Base-by-base conservation (phyloP, 306 rosid genomes). In the Ochetophila trinervis region DNA sequence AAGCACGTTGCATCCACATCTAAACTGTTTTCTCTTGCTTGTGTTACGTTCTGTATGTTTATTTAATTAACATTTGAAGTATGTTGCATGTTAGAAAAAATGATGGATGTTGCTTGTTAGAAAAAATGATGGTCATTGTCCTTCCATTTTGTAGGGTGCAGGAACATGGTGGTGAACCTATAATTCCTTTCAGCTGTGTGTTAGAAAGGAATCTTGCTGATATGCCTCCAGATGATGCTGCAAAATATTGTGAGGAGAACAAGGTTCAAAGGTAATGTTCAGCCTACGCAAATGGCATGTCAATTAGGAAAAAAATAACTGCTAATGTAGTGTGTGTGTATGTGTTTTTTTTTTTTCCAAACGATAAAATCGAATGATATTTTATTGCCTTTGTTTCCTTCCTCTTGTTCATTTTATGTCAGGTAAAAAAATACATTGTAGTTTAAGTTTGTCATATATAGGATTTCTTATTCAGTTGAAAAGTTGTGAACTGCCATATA, bases 171-270 rank as follows among this genome's bases (percentile, higher is more conserved):
- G 96, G 88, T 60, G 97, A 84, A 60, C 79, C 65, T 9, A 88
- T 93, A 66, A 87, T 93, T 78, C 99, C 99, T 71, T 90, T 93
- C 78, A 93, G 99, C 69, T 80, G 96, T 60, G 91, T 32, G 58
- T 85, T 93, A 47, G 99, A 93, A 75, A 93, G 84, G 82, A 88
- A 77, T 74, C 95, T 93, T 55, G 80, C 96, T 18, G 99, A 93
- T 70, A 64, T 86, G 85, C 86, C 89, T 37, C 80, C 86, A 36
- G 94, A 84, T 66, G 97, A 88, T 71, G 95, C 83, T 0, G 86
- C 82, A 56, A 90, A 90, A 65, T 93, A 93, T 69, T 93, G 99
- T 57, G 91, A 93, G 75, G 90, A 83, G 82, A 94, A 94, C 80
- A 84, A 86, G 19, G 69, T 86, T 63, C 96, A 94, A 80, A 86